These are phyloP conservation scores for Penicillium griseofulvum DNA, from an alignment of 2,329 filamentous ascomycete species.

Conservation along the genomic window DNA sequence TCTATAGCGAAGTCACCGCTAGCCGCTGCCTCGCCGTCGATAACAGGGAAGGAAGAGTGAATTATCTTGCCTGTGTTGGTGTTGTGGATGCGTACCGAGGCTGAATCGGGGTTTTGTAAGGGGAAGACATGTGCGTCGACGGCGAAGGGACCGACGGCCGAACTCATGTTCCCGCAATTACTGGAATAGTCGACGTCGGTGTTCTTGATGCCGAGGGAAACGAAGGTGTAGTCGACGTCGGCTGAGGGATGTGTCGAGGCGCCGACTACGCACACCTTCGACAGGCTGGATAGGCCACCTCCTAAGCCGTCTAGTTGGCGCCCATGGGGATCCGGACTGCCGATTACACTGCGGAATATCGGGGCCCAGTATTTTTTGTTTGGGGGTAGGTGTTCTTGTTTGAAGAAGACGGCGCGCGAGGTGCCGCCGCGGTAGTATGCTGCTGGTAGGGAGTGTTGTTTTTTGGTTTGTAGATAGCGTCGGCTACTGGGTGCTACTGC, in stretches of 20 bases:
- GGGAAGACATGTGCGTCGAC: conserved; percentile 54
- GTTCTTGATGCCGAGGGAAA: conserved; percentile 64
- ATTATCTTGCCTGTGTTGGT: conserved; percentile 69
- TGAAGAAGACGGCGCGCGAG: conserved; percentile 65
- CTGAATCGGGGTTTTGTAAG: conserved; percentile 23
- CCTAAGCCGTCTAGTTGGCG: conserved; percentile 72
- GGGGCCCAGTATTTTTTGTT: conserved; percentile 48
- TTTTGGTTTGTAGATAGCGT: conserved; percentile 10
- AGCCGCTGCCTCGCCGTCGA: conserved; percentile 48
- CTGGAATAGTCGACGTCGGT: conserved; percentile 62
- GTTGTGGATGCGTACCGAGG: conserved; percentile 60
- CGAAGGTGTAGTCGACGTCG: conserved; percentile 70
- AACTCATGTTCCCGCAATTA: conserved; percentile 75
- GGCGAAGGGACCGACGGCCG: conserved; percentile 64
- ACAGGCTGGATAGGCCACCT: conserved; percentile 65
- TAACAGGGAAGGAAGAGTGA: conserved; percentile 55
- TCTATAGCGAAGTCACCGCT: conserved; percentile 61
- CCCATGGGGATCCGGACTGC: conserved; percentile 63
- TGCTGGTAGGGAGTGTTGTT: conserved; percentile 46
- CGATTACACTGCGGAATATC: conserved; percentile 61
- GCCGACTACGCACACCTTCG: conserved; percentile 68
- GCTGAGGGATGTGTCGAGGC: conserved; percentile 49
- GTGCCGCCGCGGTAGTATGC: conserved; percentile 67
- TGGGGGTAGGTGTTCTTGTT: conserved; percentile 51
- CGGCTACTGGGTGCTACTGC: neutral